Base-by-base conservation (phyloP, 2,329 filamentous ascomycete species). In the Macrophomina pseudophaseolina region DNA sequence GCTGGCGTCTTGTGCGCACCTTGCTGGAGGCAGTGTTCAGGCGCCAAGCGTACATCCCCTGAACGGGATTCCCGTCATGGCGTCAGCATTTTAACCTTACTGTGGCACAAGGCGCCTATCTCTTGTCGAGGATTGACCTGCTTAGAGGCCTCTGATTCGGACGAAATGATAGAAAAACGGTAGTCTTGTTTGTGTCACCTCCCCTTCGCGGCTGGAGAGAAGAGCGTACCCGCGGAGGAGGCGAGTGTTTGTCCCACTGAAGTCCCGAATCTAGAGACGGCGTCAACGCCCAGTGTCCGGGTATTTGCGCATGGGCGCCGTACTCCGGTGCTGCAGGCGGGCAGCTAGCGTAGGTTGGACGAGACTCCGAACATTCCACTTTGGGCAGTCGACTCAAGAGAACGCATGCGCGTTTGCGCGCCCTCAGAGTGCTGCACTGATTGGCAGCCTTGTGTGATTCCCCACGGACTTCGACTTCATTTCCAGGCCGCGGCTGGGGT, bases 51-150 rank as follows among this genome's bases (percentile, higher is more conserved):
- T 18, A 32, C 33, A 28, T 65, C 53, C 63, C 63, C 63, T 49
- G 52, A 56, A 48, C 63, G 63, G 63, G 30, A 42, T 56, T 56
- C 63, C 52, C 63, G 63, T 56, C 44, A 32, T 65, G 63, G 63
- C 63, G 63, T 56, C 52, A 62, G 42, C 58, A 48, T 62, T 62
- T 38, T 62, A 38, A 62, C 30, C 44, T 62, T 49, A 40, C 58
- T 30, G 58, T 62, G 46, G 30, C 58, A 62, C 58, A 62, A 23
- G 44, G 58, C 58, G 58, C 12, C 58, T 38, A 60, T 48, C 42
- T 38, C 8, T 2, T 48, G 40, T 28, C 42, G 56, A 46, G 35
- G 33, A 28, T 5, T 42, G 40, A 33, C 48, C 56, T 11, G 40
- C 30, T 18, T 14, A 38, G 56, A n/a, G 3, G 28, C 23, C 38